Conservation (phyloP, 805 yeast genomes). For the Ogataea populi-albae region DNA sequence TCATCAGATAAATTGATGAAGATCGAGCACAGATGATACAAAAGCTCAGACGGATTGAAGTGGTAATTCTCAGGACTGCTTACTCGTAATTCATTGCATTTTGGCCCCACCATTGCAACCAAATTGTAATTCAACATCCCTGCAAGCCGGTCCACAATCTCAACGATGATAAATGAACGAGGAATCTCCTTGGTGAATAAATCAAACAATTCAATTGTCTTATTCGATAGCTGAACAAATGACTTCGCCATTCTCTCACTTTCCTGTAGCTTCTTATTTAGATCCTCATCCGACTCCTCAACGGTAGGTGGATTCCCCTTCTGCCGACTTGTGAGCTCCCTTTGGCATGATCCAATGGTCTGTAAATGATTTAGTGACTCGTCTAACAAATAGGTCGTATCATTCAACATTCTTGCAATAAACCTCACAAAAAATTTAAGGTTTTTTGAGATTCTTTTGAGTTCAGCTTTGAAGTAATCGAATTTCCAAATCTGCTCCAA, state of each 20-base stretch:
- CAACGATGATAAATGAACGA: slow-evolving; percentile 77
- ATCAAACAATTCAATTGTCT: slow-evolving; percentile 74
- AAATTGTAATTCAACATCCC: slow-evolving; percentile 94
- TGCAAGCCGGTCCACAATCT: slow-evolving; percentile 89
- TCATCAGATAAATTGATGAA: slow-evolving; percentile 69
- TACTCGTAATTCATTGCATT: slow-evolving; percentile 85
- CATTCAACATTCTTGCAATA: slow-evolving; percentile 92
- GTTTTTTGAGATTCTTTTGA: slow-evolving; percentile 61
- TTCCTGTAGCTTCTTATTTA: slow-evolving; percentile 50
- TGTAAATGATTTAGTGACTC: slow-evolving; percentile 81
- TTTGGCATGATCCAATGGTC: slow-evolving; percentile 72
- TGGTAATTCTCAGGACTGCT: slow-evolving; percentile 76
- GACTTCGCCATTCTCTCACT: slow-evolving; percentile 79
- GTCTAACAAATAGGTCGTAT: slow-evolving; percentile 86
- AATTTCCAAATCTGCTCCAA: slow-evolving; percentile 81
- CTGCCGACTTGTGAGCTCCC: slow-evolving; percentile 55
- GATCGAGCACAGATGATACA: slow-evolving; percentile 68
- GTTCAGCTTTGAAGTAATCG: slow-evolving; percentile 63
- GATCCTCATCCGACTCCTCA: slow-evolving; percentile 62
- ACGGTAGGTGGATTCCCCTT: slow-evolving; percentile 30
- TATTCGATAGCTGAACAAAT: slow-evolving; percentile 77
- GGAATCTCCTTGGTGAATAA: slow-evolving; percentile 87
- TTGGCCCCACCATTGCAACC: slow-evolving; percentile 92
- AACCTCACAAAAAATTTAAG: slow-evolving; percentile 87
- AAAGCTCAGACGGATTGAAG: slow-evolving; percentile 73